phyloP scores from a whole-genome alignment of 2,329 filamentous ascomycete genomes.

The Aureobasidium leucospermi region DNA sequence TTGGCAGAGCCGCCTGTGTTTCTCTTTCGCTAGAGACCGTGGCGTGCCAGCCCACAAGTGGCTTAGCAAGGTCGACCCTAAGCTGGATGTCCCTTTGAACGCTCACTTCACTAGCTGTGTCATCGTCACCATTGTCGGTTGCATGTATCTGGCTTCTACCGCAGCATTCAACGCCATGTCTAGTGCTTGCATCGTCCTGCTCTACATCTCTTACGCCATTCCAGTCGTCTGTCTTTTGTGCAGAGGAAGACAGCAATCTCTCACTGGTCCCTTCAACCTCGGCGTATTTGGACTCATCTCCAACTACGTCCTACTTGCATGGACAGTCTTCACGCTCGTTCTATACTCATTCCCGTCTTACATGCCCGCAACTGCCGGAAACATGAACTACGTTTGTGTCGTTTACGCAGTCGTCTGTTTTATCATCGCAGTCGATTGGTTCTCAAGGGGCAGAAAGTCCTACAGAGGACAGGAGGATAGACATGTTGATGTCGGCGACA shows the following conservation, averaged over 20 bases:
- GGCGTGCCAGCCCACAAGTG: constrained; percentile 40
- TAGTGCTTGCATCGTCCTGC: constrained; percentile 49
- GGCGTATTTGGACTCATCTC: constrained; percentile 36
- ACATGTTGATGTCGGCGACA: background rate
- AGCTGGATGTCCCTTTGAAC: constrained; percentile 38
- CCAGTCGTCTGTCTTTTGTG: constrained; percentile 41
- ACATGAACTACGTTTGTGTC: constrained; percentile 29
- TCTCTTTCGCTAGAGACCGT: constrained; percentile 47
- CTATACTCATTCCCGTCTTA: constrained; percentile 24
- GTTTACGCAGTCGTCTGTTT: constrained; percentile 34
- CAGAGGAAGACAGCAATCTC: constrained; percentile 38
- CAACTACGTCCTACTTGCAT: constrained; percentile 39
- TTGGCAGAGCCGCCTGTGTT: constrained; percentile 45
- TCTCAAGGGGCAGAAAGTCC: constrained; percentile 30
- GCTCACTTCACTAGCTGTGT: constrained; percentile 38
- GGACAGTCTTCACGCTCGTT: constrained; percentile 44
- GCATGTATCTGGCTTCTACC: constrained; percentile 37
- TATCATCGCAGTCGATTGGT: constrained; percentile 32
- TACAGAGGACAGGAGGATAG: constrained; percentile 17
- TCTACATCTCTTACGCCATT: constrained; percentile 46
- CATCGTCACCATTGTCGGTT: constrained; percentile 40
- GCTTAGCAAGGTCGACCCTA: constrained; percentile 34
- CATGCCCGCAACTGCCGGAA: constrained; percentile 12
- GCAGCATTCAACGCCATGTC: constrained; percentile 36
- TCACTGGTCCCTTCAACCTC: constrained; percentile 43